A percentile compares a stretch with the other conserved stretches of the same genome.
Conservation (phyloP, 306 rosid species). For the Cicer pinnatifidum region DNA sequence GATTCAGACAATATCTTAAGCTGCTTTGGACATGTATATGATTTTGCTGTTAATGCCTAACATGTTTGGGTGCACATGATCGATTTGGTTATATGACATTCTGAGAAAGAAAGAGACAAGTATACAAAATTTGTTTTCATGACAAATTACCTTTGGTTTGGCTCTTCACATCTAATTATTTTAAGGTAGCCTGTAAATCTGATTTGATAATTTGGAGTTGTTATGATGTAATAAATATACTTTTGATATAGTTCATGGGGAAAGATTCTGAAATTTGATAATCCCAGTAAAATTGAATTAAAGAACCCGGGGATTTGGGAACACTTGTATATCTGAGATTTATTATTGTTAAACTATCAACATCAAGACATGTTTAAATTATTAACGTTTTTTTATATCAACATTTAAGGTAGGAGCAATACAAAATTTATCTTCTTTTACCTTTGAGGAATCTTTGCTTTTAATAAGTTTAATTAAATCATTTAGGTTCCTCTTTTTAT, state of each 20-base stretch:
- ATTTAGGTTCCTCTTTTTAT: constrained; percentile 13
- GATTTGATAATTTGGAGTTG: constrained; percentile 5
- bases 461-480: constrained; percentile 11
- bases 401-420: constrained; percentile 25
- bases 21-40: constrained; percentile 16
- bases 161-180: constrained; percentile 24
- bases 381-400: constrained; percentile 9
- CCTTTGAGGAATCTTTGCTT: constrained; percentile 1
- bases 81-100: constrained; percentile 1
- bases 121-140: constrained; percentile 7
- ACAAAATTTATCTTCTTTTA: constrained; percentile 2
- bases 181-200: constrained; percentile 21
- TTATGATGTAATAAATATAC: neutral
- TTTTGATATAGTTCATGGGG: constrained; percentile 7
- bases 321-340: neutral
- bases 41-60: constrained; percentile 10
- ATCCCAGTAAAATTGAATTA: constrained; percentile 25
- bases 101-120: neutral
- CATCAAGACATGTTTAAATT: constrained; percentile 11
- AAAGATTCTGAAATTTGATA: constrained; percentile 34
- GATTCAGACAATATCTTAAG: constrained; percentile 27
- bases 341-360: constrained; percentile 29
- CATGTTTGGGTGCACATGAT: constrained; percentile 8
- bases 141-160: constrained; percentile 18
- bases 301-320: constrained; percentile 14